These are phyloP conservation scores for Chiua virens DNA, from an alignment of 768 basidiomycete species.

Conservation along the genomic window DNA sequence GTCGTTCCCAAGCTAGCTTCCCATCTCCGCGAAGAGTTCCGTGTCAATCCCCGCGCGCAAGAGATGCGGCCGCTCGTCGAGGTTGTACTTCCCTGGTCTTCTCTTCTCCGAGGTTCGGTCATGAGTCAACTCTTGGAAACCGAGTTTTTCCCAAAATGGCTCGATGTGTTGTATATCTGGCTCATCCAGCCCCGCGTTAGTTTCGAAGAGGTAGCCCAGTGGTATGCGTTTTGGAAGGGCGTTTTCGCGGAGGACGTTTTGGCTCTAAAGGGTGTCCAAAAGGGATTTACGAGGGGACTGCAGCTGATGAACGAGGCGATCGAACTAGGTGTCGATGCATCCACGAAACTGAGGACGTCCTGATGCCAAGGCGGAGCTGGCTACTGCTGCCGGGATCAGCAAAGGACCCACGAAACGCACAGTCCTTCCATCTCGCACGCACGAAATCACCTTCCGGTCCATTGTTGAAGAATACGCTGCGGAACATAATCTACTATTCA, in stretches of 20 bases:
- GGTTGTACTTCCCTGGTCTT: slow-evolving; percentile 71
- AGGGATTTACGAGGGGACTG: slow-evolving; percentile 84
- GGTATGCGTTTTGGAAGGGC: slow-evolving; percentile 90
- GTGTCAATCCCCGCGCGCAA: slow-evolving; percentile 88
- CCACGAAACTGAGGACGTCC: slow-evolving; percentile 66
- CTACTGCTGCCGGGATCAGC: slow-evolving; percentile 31
- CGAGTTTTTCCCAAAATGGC: slow-evolving; percentile 97
- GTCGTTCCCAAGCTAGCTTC: slow-evolving; percentile 89
- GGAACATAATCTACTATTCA: slow-evolving; percentile 81
- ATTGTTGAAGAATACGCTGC: slow-evolving; percentile 92
- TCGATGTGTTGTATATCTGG: slow-evolving; percentile 90
- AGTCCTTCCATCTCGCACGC: slow-evolving; percentile 47
- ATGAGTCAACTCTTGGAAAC: slow-evolving; percentile 82
- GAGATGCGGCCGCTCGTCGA: slow-evolving; percentile 78
- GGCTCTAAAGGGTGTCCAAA: slow-evolving; percentile 60
- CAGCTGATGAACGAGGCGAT: slow-evolving; percentile 95
- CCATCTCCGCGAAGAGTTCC: slow-evolving; percentile 80
- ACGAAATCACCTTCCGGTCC: slow-evolving; percentile 89
- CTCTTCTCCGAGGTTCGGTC: slow-evolving; percentile 70
- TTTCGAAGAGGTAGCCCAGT: slow-evolving; percentile 90
- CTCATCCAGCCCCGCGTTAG: slow-evolving; percentile 85
- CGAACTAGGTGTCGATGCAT: slow-evolving; percentile 78
- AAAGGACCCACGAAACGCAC: slow-evolving; percentile 35
- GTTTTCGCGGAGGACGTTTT: slow-evolving; percentile 72
- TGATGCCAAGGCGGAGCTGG: slow-evolving; percentile 54